These are phyloP conservation scores for Trypanosoma vivax DNA, from an alignment of 208 protist species.

Conservation along the genomic window DNA sequence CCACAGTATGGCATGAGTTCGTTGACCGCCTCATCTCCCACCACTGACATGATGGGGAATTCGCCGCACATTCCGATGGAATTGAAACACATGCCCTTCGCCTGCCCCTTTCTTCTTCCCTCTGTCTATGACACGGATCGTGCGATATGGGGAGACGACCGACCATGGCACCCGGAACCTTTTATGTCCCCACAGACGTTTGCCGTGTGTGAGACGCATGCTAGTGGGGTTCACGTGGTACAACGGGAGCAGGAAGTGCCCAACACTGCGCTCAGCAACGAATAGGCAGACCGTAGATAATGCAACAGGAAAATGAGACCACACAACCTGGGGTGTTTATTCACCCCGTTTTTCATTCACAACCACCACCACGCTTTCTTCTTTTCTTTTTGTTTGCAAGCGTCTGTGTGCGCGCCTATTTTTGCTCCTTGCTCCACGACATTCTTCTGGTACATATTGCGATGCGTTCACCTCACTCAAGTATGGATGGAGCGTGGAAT, in stretches of 20 bases:
- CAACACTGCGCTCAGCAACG: background rate
- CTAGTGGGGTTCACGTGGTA: background rate
- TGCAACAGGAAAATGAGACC: too few species aligned
- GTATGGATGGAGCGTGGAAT: too few species aligned
- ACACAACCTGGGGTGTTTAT: too few species aligned
- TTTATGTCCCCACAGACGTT: conserved; percentile 16
- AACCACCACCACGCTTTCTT: too few species aligned
- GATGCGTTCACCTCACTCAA: too few species aligned
- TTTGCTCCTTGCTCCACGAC: too few species aligned
- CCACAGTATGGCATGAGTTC: conserved; percentile 13
- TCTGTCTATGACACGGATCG: conserved; percentile 10
- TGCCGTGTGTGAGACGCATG: background rate
- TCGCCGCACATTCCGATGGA: background rate
- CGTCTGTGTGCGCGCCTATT: too few species aligned
- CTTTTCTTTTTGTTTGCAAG: conserved; percentile 6
- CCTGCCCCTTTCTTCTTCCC: conserved; percentile 15
- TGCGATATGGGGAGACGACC: background rate
- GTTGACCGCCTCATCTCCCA: conserved; percentile 1
- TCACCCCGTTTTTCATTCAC: too few species aligned
- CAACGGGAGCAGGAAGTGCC: background rate
- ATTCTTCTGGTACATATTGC: too few species aligned
- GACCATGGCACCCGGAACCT: conserved; percentile 9
- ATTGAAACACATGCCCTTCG: conserved; percentile 14
- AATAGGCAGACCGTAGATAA: too few species aligned
- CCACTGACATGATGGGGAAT: background rate